Evolutionary conservation across 2,329 filamentous ascomycete species (phyloP), one percentile per base, ranked within the genome.

Genomic region (Diplodia intermedia): DNA sequence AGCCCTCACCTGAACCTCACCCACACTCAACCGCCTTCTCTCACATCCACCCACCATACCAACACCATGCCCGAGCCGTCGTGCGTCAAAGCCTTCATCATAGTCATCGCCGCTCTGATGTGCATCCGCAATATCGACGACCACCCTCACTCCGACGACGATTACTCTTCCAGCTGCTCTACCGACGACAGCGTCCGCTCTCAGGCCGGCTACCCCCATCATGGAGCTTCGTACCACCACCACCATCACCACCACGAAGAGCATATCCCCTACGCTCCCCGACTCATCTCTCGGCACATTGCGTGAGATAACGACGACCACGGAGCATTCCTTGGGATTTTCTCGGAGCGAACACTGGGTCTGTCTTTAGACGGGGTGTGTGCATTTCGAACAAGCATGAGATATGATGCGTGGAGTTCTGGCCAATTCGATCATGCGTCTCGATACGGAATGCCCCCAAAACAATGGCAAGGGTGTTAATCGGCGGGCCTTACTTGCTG

Each of bases 101-200:
- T 67, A 55, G 20, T 67, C 18, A 36, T 67, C 31, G 65, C 54
- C 65, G 65, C 65, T 15, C 6, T 67, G 54, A 55, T 67, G 20
- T 67, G 65, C 29, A 31, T 67, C n/a, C 65, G 55, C 65, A 53
- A 40, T 31, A 60, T 67, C 65, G 65, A 67, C 20, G 65, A 67
- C 53, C 54, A 67, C 15, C 65, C 65, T 29, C 65, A 38, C 33
- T 49, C 65, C 38, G 54, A 57, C 33, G 31, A 38, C 36, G 7
- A 11, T 4, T 38, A 20, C 23, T 26, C 52, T n/a, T 47, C 50
- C 40, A 6, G 38, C 26, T 33, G 36, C 26, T 55, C 33, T 0
- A 20, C 43, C 4, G 50, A 43, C 23, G 50, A 38, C 40, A n/a
- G n/a, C 14, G 11, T 23, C 49, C 36, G 20, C 20, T 2, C 40